Evolutionary conservation across 2,329 filamentous ascomycete species (phyloP).

Genomic region (Pseudofabraea citricarpa): DNA sequence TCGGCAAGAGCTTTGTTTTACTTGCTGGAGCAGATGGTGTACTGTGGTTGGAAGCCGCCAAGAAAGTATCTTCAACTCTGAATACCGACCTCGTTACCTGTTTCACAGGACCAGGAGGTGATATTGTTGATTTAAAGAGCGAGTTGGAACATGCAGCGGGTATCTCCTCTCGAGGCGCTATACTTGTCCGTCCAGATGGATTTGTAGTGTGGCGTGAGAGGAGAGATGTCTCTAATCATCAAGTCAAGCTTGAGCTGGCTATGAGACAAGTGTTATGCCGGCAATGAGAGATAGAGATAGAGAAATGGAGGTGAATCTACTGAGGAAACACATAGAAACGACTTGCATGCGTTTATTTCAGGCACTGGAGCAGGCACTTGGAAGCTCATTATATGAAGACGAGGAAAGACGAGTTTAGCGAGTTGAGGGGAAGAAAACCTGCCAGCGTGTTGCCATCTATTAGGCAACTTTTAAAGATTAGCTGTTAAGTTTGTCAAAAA

Average conservation of each 20-base stretch:
- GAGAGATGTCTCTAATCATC: neutral
- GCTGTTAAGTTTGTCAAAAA: too few relatives aligned
- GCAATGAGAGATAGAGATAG: too few relatives aligned
- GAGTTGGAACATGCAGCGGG: slow-evolving; percentile 21
- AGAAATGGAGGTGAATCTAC: too few relatives aligned
- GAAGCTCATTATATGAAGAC: too few relatives aligned
- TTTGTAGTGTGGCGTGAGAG: slow-evolving; percentile 28
- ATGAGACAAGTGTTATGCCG: neutral
- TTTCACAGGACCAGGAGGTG: slow-evolving; percentile 8
- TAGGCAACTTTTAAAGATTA: too few relatives aligned
- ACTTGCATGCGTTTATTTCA: too few relatives aligned
- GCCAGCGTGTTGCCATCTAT: too few relatives aligned
- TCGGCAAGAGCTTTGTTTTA: slow-evolving; percentile 23
- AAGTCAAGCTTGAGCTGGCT: neutral
- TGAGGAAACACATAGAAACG: too few relatives aligned
- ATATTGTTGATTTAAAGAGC: slow-evolving; percentile 10
- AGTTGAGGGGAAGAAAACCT: too few relatives aligned
- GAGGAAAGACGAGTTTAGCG: too few relatives aligned
- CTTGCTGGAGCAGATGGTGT: slow-evolving; percentile 18
- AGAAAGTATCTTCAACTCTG: slow-evolving; percentile 3
- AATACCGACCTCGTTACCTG: slow-evolving; percentile 10
- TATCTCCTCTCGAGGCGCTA: slow-evolving; percentile 24
- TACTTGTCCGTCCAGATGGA: slow-evolving; percentile 30
- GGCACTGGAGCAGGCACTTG: too few relatives aligned
- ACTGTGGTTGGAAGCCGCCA: slow-evolving; percentile 11